Evolutionary conservation across 805 yeast species (phyloP), one percentile per base, ranked within the genome.

Genomic region (Kodamaea nitidulidarum): DNA sequence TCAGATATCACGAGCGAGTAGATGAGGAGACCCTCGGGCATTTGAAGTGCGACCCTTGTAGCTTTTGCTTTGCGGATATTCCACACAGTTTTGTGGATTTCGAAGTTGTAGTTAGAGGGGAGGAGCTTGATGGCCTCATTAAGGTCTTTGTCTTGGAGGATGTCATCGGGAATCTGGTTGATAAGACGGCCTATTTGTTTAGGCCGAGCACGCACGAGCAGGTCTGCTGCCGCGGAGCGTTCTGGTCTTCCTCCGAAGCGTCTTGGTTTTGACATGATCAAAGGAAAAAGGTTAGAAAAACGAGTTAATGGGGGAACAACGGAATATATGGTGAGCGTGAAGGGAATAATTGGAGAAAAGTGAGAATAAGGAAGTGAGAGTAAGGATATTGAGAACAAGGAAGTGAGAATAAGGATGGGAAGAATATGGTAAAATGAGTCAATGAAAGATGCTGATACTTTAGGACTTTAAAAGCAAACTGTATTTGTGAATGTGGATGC

Each of bases 21-120:
- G 1, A 93, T 85, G 36, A 93, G 66, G 21, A 93, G 63, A 1
- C 98, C 98, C 61, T 93, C 98, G 2, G 98, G 98, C 96, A 93
- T 86, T 55, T 93, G 98, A 17, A 93, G 63, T 2, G 96, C 96
- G 4, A 95, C 96, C 44, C 95, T 69, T 47, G 75, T 84, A 11
- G 96, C 91, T 11, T 65, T 64, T 44, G 75, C 69, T 55, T 87
- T 87, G 32, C 76, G 72, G 27, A 93, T 83, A 55, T 91, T 91
- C 95, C 96, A 91, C 3, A 93, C 81, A 0, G 97, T 90, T 57
- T 93, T 93, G 60, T 88, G 97, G 42, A 93, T 81, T 60, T 93
- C 98, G 62, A 93, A 93, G 63, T 90, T 91, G 62, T 93, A 93
- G 59, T 93, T 93, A 1, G 86, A 73, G 2, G 98, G 98, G 4